Evolutionary conservation across 345 rosid species (phyloP).

Genomic region (Excoecaria cochinchinensis): DNA sequence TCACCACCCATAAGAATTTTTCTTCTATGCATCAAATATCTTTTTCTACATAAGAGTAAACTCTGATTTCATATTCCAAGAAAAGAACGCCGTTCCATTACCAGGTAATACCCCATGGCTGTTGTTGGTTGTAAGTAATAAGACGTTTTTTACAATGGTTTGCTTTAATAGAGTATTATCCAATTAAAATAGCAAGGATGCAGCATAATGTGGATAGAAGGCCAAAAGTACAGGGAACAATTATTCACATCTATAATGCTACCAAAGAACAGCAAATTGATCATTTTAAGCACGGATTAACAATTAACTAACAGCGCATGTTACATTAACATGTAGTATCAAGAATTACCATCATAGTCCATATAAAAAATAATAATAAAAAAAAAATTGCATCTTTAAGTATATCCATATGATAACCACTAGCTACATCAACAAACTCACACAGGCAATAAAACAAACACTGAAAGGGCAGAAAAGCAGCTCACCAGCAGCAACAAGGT

Average conservation of each 20-base stretch:
- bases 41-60: background rate
- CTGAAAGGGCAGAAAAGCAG: slow-evolving; percentile 16
- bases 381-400: background rate
- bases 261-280: background rate
- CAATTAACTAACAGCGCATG: background rate
- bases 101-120: too few relatives aligned
- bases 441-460: slow-evolving; percentile 44
- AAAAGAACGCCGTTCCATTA: background rate
- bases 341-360: background rate
- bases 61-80: background rate
- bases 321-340: background rate
- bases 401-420: background rate
- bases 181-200: background rate
- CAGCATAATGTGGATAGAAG: background rate
- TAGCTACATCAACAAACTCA: slow-evolving; percentile 7
- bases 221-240: background rate
- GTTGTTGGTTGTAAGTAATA: too few relatives aligned
- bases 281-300: background rate
- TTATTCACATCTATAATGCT: background rate
- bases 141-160: too few relatives aligned
- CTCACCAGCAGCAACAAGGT: slow-evolving; percentile 60
- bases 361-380: background rate
- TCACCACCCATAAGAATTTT: background rate
- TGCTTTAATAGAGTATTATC: too few relatives aligned
- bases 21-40: background rate